phyloP scores from a whole-genome alignment of 371 early-diverging fungal species.

The Mucor mucedo region DNA sequence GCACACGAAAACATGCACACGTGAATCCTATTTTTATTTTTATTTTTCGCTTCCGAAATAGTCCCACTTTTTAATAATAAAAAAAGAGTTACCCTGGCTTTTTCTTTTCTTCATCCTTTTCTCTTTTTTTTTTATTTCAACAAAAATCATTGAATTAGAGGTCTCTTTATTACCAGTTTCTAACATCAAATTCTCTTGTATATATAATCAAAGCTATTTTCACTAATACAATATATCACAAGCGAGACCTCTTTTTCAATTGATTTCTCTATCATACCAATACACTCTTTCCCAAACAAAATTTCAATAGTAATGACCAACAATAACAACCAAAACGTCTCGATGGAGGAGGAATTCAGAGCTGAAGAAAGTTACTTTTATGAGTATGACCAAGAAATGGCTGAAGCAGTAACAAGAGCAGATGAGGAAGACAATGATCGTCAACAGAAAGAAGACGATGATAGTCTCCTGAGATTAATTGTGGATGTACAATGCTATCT shows the following conservation, averaged over 20 bases:
- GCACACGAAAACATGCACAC: background rate
- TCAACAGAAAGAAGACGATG: slow-evolving; percentile 27
- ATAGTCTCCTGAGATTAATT: slow-evolving; percentile 42
- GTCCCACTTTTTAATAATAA: background rate
- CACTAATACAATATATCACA: background rate
- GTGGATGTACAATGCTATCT: slow-evolving; percentile 54
- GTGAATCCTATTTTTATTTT: background rate
- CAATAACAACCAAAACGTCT: slow-evolving; percentile 6
- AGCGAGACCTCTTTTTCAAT: slow-evolving; percentile 5
- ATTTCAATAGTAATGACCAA: background rate
- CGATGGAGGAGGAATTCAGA: slow-evolving; percentile 19
- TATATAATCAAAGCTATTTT: slow-evolving; percentile 4
- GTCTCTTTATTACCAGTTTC: background rate
- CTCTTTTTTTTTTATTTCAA: slow-evolving; percentile 1
- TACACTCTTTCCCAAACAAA: background rate
- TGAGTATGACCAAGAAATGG: slow-evolving; percentile 41
- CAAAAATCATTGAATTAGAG: slow-evolving; percentile 3
- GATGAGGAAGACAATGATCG: slow-evolving; percentile 29
- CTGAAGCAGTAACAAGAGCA: slow-evolving; percentile 29
- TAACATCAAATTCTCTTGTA: background rate
- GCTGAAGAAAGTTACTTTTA: slow-evolving; percentile 34
- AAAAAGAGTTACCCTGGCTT: slow-evolving; percentile 4
- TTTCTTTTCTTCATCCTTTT: background rate
- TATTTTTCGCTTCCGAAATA: background rate
- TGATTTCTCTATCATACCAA: background rate